These are phyloP conservation scores for Pachysolen tannophilus DNA, from an alignment of 805 yeast species.

Conservation along the genomic window DNA sequence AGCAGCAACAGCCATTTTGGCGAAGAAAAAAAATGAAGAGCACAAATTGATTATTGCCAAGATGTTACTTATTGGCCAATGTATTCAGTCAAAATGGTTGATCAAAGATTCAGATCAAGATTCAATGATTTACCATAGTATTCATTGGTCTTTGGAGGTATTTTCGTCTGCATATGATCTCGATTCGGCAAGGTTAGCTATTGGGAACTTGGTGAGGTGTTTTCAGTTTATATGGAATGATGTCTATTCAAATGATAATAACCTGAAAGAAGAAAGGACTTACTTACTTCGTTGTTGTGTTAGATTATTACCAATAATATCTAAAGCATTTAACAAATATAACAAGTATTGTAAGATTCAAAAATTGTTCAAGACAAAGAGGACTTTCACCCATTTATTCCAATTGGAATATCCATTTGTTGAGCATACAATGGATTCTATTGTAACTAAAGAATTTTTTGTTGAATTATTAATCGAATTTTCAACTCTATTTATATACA, in stretches of 20 bases:
- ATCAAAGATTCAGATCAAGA: conserved; percentile 23
- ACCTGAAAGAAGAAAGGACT: conserved; percentile 18
- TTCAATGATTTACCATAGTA: conserved; percentile 35
- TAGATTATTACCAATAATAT: conserved; percentile 46
- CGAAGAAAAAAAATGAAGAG: conserved; percentile 37
- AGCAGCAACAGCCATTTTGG: conserved; percentile 20
- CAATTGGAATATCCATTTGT: conserved; percentile 61
- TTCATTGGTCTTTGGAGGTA: conserved; percentile 53
- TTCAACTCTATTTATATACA: conserved; percentile 48
- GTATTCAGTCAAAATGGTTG: conserved; percentile 34
- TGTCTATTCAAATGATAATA: no score
- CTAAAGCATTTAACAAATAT: conserved; percentile 42
- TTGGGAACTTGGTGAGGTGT: conserved; percentile 34
- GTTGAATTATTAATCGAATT: conserved; percentile 71
- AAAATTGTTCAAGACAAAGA: conserved; percentile 45
- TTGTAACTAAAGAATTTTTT: conserved; percentile 58
- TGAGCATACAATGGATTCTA: conserved; percentile 62
- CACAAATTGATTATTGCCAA: conserved; percentile 50
- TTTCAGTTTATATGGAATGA: conserved; percentile 32
- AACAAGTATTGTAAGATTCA: conserved; percentile 40
- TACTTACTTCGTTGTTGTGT: conserved; percentile 36
- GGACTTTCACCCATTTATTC: conserved; percentile 62
- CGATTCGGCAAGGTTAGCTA: conserved; percentile 58
- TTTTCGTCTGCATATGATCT: conserved; percentile 42
- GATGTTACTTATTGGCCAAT: conserved; percentile 51